Evolutionary conservation across 2,329 filamentous ascomycete species (phyloP), one percentile per base, ranked within the genome.

Genomic region (Geosmithia putterillii): DNA sequence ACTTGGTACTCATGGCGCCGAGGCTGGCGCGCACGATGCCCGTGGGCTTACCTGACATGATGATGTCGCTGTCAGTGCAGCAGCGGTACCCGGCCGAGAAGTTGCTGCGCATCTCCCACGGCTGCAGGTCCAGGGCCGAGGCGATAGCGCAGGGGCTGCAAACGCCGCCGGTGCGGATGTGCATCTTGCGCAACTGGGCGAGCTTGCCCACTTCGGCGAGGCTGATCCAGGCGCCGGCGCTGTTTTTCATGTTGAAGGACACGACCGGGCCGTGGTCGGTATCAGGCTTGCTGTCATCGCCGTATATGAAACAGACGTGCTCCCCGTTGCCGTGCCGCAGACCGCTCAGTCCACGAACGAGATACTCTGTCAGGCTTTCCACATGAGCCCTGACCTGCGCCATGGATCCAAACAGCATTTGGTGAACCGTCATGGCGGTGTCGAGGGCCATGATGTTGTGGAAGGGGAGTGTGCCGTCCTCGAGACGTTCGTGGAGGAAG

Each of bases 71-170:
- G 17, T 89, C 86, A 43, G 78, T 76, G 7, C 88, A 89, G 59
- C 92, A 98, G 35, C 86, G 76, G 55, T 88, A 79, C 0, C 92
- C 92, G 2, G 82, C 76, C 1, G 83, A 86, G 54, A 92, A 95
- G 57, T 95, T 94, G 46, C 74, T 73, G 51, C 72, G 81, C 72
- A 95, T 81, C 55, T 96, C 88, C 75, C 81, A 83, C 0, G 86
- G 79, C 40, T 81, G 73, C 42, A 95, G 70, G 2, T 69, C 67
- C n/a, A 96, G 71, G 18, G 79, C 76, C 1, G 72, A 70, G 14
- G 88, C 83, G 45, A 94, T 76, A 1, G 88, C 88, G 9, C 89
- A 92, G 1, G 92, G 90, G 53, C 95, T 95, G 63, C 92, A 98
- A 1, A 95, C 69, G 0, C 87, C 84, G 5, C 92, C 92, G 1